Evolutionary conservation across 225 moss, liverwort and hornwort genomes (phyloP), one percentile per base, ranked within the genome.

Genomic region (Straminergon stramineum): DNA sequence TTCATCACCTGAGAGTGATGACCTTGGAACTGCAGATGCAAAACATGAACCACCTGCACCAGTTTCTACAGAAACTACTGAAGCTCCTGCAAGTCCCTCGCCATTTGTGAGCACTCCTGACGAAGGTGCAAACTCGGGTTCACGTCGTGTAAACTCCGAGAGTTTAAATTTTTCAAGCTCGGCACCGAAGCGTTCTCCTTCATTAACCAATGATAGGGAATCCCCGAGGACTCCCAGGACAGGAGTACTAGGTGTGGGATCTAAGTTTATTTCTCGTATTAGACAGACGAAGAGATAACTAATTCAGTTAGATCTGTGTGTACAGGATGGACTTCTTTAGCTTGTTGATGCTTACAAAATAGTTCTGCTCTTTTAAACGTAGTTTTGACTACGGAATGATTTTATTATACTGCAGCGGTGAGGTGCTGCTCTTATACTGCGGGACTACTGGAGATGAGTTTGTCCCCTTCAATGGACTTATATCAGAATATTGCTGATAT

Each of bases 191-290:
- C 90, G 82, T 39, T 82, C 89, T 35, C 11, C 81, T 52, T 85
- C 85, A 24, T 77, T 90, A 20, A 68, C 56, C 15, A 88, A 51
- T 86, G 57, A 71, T 17, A 84, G 45, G 3, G 85, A 90, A 41
- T 86, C 86, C 4, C 60, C 86, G 26, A 51, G 83, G 56, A 77
- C 81, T 75, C 84, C 85, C 39, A 79, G 53, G 62, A 71, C 85
- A 12, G 85, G 90, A 77, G 78, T 90, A 17, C 75, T 90, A 5
- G 86, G 89, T 20, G 87, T 89, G 75, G 90, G 89, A 63, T 90
- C 89, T 0, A 87, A 92, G 80, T 26, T 92, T 21, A 67, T 89
- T 37, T 92, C 73, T 69, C 87, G 90, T 2, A 84, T 89, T 9
- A 80, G 88, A 51, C 84, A 90, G 66, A 87, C 88, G 7, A 90